phyloP scores from a whole-genome alignment of 1,139 yeast species.

The Blastobotrys proliferans region DNA sequence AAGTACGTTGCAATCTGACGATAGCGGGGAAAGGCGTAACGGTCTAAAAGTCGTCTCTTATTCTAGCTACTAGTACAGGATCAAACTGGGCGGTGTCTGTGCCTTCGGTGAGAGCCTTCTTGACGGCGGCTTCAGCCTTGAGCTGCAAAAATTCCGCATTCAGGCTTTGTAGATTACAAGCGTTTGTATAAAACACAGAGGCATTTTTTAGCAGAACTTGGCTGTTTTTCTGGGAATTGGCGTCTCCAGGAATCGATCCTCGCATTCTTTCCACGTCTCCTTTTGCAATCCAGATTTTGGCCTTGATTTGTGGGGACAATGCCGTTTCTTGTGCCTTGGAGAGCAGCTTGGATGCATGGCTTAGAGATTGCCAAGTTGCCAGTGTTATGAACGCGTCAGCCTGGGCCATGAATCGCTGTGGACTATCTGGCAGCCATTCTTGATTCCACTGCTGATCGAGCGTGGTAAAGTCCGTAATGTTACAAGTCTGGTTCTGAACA shows the following conservation, averaged over 20 bases:
- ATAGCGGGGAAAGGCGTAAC: no score
- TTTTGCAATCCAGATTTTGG: constrained; percentile 21
- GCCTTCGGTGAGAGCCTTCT: no score
- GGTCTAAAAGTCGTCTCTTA: no score
- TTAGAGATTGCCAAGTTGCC: constrained; percentile 19
- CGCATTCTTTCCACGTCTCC: constrained; percentile 30
- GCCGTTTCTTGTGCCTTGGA: no score
- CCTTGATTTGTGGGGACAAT: no score
- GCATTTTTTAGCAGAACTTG: constrained; percentile 24
- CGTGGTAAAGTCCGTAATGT: constrained; percentile 2
- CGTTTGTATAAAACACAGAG: constrained; percentile 24
- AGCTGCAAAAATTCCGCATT: constrained; percentile 17
- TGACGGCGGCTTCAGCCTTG: constrained; percentile 19
- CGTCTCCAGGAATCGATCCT: constrained; percentile 17
- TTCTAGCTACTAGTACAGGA: no score
- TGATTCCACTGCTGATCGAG: constrained; percentile 16
- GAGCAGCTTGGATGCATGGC: constrained; percentile 17
- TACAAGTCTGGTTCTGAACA: constrained; percentile 15
- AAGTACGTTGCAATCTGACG: no score
- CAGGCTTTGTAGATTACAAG: constrained; percentile 18
- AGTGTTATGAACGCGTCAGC: constrained; percentile 26
- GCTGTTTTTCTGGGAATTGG: constrained; percentile 21
- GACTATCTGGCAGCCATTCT: constrained; percentile 19
- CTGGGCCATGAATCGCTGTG: constrained; percentile 23
- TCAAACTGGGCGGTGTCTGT: no score